phyloP scores from a whole-genome alignment of 208 protist genomes.

The Trichomonas tenax region DNA sequence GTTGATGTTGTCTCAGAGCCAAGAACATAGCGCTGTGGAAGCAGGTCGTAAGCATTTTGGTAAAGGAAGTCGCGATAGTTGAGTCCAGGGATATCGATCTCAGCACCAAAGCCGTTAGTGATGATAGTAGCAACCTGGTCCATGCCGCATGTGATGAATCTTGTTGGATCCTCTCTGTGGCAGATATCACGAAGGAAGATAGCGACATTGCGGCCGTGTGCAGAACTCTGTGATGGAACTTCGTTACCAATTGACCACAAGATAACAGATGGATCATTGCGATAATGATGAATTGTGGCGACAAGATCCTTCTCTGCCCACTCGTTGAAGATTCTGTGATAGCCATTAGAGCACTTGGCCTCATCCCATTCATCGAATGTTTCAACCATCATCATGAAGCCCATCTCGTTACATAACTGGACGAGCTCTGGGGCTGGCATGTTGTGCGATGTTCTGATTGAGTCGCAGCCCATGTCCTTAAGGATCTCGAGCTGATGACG shows the following conservation, averaged over 20 bases:
- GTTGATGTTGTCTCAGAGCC: neutral
- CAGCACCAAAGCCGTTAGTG: neutral
- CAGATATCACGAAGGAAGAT: neutral
- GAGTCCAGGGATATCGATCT: neutral
- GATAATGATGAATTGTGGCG: neutral
- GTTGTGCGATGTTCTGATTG: neutral
- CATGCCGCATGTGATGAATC: neutral
- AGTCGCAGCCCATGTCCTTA: neutral
- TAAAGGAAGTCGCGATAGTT: neutral
- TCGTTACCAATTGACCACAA: neutral
- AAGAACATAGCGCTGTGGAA: neutral
- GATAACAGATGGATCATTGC: neutral
- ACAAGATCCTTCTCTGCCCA: neutral
- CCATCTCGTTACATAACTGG: neutral
- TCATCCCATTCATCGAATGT: neutral
- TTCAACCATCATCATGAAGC: neutral
- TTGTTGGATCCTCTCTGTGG: neutral
- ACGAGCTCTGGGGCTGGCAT: neutral
- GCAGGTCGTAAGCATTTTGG: neutral
- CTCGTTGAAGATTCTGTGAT: neutral
- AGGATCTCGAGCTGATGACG: neutral
- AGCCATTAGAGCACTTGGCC: neutral
- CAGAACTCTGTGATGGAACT: neutral
- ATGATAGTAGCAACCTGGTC: neutral
- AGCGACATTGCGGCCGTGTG: neutral